phyloP scores from a whole-genome alignment of 768 basidiomycete species.

The Leccinum uliginosum region DNA sequence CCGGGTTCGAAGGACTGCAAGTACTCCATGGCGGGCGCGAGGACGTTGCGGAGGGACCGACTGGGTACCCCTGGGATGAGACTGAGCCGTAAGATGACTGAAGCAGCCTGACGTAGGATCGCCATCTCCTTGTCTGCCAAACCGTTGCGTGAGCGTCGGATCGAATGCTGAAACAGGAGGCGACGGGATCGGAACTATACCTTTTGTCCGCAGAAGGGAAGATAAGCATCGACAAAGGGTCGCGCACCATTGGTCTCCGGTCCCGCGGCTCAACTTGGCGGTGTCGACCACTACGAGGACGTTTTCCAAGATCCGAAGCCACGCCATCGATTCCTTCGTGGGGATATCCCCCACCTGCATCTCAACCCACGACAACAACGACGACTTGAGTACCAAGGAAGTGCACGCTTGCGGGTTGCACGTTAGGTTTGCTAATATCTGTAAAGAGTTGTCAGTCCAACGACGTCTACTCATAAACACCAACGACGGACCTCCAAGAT shows the following conservation, averaged over 20 bases:
- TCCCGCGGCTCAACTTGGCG: slow-evolving; percentile 49
- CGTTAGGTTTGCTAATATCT: slow-evolving; percentile 77
- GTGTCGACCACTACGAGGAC: slow-evolving; percentile 48
- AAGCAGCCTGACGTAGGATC: slow-evolving; percentile 23
- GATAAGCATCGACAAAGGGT: slow-evolving; percentile 50
- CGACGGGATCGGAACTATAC: neutral
- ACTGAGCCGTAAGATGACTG: slow-evolving; percentile 35
- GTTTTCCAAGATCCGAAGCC: slow-evolving; percentile 66
- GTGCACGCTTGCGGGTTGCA: slow-evolving; percentile 63
- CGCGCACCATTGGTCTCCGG: slow-evolving; percentile 57
- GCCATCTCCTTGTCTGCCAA: slow-evolving; percentile 17
- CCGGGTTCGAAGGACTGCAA: slow-evolving; percentile 29
- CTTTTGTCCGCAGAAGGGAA: slow-evolving; percentile 14
- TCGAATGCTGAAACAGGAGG: neutral
- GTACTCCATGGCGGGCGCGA: slow-evolving; percentile 26
- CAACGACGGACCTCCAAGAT: slow-evolving; percentile 59
- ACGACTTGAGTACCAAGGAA: slow-evolving; percentile 67
- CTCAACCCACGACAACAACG: slow-evolving; percentile 76
- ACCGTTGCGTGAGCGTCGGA: neutral
- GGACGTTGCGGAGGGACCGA: slow-evolving; percentile 27
- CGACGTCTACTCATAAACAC: neutral
- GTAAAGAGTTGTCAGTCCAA: neutral
- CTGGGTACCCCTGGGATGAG: slow-evolving; percentile 28
- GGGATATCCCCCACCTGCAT: slow-evolving; percentile 46
- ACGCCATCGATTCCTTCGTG: slow-evolving; percentile 47